Evolutionary conservation across 805 yeast genomes (phyloP).

Genomic region (Metschnikowia hibisci): DNA sequence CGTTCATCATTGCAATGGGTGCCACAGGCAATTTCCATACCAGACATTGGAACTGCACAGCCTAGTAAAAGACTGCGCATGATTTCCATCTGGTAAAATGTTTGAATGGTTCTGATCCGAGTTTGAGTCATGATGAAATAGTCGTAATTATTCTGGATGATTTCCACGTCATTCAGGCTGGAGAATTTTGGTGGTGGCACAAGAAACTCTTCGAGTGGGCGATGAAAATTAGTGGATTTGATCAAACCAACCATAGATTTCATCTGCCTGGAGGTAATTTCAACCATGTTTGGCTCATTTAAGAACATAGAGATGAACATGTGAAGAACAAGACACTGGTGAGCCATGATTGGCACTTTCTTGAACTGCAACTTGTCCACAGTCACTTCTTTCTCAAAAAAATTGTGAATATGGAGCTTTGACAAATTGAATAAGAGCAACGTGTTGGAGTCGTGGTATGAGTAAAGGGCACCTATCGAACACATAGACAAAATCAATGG

Average conservation of each 20-base stretch:
- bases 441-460: slow-evolving; percentile 76
- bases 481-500: slow-evolving; percentile 79
- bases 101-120: slow-evolving; percentile 51
- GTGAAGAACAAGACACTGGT: slow-evolving; percentile 53
- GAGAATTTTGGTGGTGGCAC: slow-evolving; percentile 21
- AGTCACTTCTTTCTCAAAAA: slow-evolving; percentile 51
- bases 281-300: slow-evolving; percentile 49
- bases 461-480: slow-evolving; percentile 83
- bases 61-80: slow-evolving; percentile 46
- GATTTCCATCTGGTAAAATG: slow-evolving; percentile 47
- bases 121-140: slow-evolving; percentile 54
- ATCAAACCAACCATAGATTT: slow-evolving; percentile 52
- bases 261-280: slow-evolving; percentile 49
- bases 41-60: slow-evolving; percentile 33
- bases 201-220: slow-evolving; percentile 39
- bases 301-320: slow-evolving; percentile 55
- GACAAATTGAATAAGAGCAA: slow-evolving; percentile 64
- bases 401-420: slow-evolving; percentile 61
- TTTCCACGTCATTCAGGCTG: slow-evolving; percentile 20
- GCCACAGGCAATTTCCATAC: slow-evolving; percentile 54
- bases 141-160: slow-evolving; percentile 42
- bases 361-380: slow-evolving; percentile 45
- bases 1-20: slow-evolving; percentile 57
- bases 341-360: slow-evolving; percentile 53
- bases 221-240: slow-evolving; percentile 48